These are phyloP conservation scores for Colletotrichum magnum DNA, from an alignment of 2,329 filamentous ascomycete species.

Conservation along the genomic window DNA sequence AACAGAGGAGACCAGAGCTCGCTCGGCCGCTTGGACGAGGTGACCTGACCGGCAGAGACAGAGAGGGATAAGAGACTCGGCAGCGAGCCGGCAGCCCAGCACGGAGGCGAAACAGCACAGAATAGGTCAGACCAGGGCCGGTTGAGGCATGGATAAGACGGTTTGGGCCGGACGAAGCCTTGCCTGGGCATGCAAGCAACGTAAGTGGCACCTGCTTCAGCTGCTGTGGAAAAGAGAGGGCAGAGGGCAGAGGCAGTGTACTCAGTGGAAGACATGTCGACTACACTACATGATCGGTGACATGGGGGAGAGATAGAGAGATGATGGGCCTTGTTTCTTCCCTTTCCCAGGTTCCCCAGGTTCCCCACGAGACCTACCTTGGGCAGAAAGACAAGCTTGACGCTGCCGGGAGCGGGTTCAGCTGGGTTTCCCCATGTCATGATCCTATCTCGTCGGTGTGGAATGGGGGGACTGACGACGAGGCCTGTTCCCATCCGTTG, in stretches of 20 bases:
- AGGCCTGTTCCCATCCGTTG: background rate
- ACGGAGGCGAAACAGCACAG: constrained; percentile 24
- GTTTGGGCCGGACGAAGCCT: constrained; percentile 36
- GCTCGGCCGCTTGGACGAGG: constrained; percentile 35
- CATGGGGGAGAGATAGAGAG: background rate
- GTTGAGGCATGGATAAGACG: constrained; percentile 26
- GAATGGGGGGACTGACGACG: constrained; percentile 9
- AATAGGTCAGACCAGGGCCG: constrained; percentile 12
- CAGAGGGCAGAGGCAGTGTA: background rate
- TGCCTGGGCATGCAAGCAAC: constrained; percentile 32
- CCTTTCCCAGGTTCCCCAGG: constrained; percentile 13
- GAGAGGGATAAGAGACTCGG: constrained; percentile 13
- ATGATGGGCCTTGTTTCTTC: constrained; percentile 13
- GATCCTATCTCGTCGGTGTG: constrained; percentile 10
- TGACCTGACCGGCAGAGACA: constrained; percentile 24
- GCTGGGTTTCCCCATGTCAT: constrained; percentile 16
- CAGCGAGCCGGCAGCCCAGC: constrained; percentile 25
- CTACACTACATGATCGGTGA: background rate
- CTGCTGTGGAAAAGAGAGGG: constrained; percentile 21
- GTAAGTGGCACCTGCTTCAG: constrained; percentile 29
- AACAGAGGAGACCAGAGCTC: constrained; percentile 12
- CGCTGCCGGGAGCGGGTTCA: constrained; percentile 11
- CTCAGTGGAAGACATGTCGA: constrained; percentile 4
- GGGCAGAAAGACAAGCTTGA: background rate
- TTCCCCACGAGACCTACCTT: constrained; percentile 15